These are phyloP conservation scores for Psophocarpus tetragonolobus DNA, from an alignment of 306 rosid genomes.

Conservation along the genomic window DNA sequence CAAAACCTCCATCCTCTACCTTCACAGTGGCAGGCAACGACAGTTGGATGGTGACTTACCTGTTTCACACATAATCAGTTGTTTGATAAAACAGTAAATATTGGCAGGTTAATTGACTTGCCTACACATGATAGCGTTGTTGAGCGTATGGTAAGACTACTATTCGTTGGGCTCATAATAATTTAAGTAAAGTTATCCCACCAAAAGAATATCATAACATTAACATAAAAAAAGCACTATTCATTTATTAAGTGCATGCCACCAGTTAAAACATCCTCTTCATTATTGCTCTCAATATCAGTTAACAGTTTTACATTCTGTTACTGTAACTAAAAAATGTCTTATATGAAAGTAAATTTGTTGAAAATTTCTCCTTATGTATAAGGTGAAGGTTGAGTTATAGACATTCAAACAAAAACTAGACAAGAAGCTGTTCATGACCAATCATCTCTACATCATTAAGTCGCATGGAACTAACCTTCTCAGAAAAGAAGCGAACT, in stretches of 20 bases:
- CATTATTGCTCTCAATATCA: neutral
- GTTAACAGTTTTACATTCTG: neutral
- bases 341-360: neutral
- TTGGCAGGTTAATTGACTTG: neutral
- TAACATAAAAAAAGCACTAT: neutral
- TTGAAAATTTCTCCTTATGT: neutral
- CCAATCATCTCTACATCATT: conserved; percentile 17
- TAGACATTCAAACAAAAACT: conserved; percentile 11
- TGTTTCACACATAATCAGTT: conserved; percentile 45
- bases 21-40: conserved; percentile 97
- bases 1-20: conserved; percentile 99
- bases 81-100: conserved; percentile 19
- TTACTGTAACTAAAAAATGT: neutral
- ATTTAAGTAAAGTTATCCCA: neutral
- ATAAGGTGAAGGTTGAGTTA: neutral
- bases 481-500: conserved; percentile 94
- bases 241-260: neutral
- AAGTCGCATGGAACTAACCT: conserved; percentile 54
- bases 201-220: neutral
- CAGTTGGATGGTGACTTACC: conserved; percentile 99
- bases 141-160: neutral
- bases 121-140: neutral
- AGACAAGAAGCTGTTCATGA: neutral
- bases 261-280: neutral
- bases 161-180: neutral